Percentiles rank a stretch among this genome's conserved stretches.
Conservation (phyloP, 164 flowering plant species). For the Tetrastigma voinierianum region DNA sequence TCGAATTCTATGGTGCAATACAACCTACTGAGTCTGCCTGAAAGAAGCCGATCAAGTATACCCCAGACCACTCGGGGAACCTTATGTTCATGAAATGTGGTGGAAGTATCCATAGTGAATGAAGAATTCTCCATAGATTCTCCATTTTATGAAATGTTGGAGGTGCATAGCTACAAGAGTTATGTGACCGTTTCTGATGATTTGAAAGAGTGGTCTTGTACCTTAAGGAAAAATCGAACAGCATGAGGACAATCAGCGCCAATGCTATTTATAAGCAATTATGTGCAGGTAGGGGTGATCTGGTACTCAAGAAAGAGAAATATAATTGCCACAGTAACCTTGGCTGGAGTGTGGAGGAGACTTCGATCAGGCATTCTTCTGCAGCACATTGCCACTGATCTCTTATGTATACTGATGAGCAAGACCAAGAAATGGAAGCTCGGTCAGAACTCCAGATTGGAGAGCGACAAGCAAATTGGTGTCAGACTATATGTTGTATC, state of each 20-base stretch:
- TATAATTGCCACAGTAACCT: neutral
- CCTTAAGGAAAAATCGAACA: neutral
- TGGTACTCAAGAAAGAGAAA: neutral
- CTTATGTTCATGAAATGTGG: neutral
- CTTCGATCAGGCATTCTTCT: slow-evolving; percentile 8
- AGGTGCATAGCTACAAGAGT: too few relatives aligned
- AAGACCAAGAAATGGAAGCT: too few relatives aligned
- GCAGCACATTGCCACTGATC: slow-evolving; percentile 26
- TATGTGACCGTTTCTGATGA: neutral
- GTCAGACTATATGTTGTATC: slow-evolving; percentile 19
- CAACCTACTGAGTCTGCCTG: neutral
- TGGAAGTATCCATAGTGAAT: neutral
- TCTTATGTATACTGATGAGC: neutral
- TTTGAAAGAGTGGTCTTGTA: neutral
- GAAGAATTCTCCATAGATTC: too few relatives aligned
- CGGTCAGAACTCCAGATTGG: too few relatives aligned
- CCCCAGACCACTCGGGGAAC: neutral
- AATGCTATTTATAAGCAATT: neutral
- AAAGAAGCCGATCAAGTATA: neutral
- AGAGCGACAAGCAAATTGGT: slow-evolving; percentile 1
- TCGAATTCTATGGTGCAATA: neutral
- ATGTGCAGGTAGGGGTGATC: neutral
- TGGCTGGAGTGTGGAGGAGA: slow-evolving; percentile 4
- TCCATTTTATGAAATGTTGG: too few relatives aligned
- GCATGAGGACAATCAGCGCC: too few relatives aligned